A percentile compares a stretch with the other conserved stretches of the same genome.
Evolutionary conservation across 371 early-diverging fungal genomes (phyloP).

Genomic region (Chytridium lagenaria): DNA sequence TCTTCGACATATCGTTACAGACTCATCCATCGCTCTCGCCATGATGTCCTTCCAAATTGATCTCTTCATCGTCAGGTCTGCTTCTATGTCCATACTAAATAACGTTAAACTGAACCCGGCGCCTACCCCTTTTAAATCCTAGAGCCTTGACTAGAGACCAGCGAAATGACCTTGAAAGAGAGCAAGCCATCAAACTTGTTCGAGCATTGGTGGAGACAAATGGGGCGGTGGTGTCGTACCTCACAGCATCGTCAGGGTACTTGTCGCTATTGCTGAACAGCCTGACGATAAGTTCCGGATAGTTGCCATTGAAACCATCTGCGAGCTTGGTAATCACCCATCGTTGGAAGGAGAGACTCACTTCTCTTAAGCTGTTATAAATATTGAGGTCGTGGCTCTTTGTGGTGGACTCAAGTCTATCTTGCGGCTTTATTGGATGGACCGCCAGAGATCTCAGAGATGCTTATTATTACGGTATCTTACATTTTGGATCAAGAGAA

Average conservation of each 20-base stretch:
- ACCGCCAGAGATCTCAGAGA: conserved; percentile 68
- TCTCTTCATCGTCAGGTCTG: conserved; percentile 68
- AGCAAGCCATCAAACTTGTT: conserved; percentile 76
- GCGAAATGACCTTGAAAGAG: conserved; percentile 73
- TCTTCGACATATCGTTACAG: conserved; percentile 61
- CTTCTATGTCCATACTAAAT: not conserved
- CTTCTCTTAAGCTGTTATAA: conserved; percentile 43
- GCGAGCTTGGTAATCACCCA: conserved; percentile 69
- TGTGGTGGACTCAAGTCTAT: conserved; percentile 76
- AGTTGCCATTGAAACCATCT: conserved; percentile 76
- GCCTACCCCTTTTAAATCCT: not conserved
- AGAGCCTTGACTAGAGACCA: conserved; percentile 70
- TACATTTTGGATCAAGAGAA: conserved; percentile 75
- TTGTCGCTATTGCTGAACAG: conserved; percentile 83
- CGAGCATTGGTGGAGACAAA: conserved; percentile 69
- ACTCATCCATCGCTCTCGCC: conserved; percentile 43
- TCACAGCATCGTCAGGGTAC: conserved; percentile 70
- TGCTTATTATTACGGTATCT: conserved; percentile 69
- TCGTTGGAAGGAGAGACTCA: not conserved
- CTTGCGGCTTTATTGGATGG: conserved; percentile 73
- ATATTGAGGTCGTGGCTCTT: conserved; percentile 67
- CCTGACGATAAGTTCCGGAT: conserved; percentile 74
- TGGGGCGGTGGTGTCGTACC: conserved; percentile 64
- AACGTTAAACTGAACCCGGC: not conserved
- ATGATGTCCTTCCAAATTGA: conserved; percentile 65